phyloP scores from a whole-genome alignment of 768 basidiomycete species.

The Auriscalpium vulgare region DNA sequence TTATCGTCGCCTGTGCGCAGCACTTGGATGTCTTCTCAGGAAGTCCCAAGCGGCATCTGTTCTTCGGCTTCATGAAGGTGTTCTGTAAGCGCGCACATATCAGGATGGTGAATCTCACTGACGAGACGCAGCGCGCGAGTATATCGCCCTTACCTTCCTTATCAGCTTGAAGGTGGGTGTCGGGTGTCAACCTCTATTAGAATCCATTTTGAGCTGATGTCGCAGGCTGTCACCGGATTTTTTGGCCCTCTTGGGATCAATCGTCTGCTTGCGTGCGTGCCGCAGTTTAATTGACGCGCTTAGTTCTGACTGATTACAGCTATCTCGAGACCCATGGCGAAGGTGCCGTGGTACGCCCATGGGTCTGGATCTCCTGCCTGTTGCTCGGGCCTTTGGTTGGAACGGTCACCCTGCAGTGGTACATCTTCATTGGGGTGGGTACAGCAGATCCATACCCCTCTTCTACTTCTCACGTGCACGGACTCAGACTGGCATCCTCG shows the following conservation, averaged over 20 bases:
- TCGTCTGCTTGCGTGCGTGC: conserved; percentile 22
- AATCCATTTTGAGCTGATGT: no score
- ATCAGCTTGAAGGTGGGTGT: background rate
- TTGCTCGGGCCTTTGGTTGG: conserved; percentile 39
- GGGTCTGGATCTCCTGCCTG: conserved; percentile 57
- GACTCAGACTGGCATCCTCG: conserved; percentile 27
- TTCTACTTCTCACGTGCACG: background rate
- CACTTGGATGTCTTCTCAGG: conserved; percentile 20
- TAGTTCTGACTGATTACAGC: conserved; percentile 19
- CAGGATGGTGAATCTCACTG: background rate
- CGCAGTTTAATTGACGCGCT: background rate
- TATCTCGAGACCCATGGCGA: conserved; percentile 51
- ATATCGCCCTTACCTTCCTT: conserved; percentile 2
- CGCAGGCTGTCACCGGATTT: conserved; percentile 18
- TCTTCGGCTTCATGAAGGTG: conserved; percentile 18
- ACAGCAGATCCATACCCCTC: background rate
- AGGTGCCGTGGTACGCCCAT: conserved; percentile 45
- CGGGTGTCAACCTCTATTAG: no score
- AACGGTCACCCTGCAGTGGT: conserved; percentile 44
- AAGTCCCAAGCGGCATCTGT: conserved; percentile 13
- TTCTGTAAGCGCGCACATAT: conserved; percentile 14
- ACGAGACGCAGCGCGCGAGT: conserved; percentile 9
- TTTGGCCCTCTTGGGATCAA: conserved; percentile 25
- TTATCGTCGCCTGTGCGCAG: conserved; percentile 6
- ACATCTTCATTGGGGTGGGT: conserved; percentile 32